Percentiles rank a stretch among this genome's conserved stretches.
phyloP scores from a whole-genome alignment of 2,329 filamentous ascomycete genomes.

The Ophiocordyceps unilateralis region DNA sequence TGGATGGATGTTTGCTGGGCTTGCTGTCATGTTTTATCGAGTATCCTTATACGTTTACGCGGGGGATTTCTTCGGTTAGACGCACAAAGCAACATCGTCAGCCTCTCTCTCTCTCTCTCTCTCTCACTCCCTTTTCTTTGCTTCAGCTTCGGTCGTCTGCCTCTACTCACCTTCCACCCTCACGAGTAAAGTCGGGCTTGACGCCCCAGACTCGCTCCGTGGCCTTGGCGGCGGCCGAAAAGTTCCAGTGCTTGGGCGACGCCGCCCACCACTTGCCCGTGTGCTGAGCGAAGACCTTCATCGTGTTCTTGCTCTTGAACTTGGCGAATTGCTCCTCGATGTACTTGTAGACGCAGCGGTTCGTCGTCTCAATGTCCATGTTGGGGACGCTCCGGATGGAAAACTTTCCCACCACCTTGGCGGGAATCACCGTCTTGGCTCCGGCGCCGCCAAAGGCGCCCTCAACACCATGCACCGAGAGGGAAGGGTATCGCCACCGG shows the following conservation, averaged over 20 bases:
- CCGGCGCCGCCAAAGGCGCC: constrained; percentile 86
- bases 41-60: too few species aligned
- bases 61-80: too few species aligned
- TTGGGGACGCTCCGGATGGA: constrained; percentile 93
- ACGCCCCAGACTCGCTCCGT: constrained; percentile 89
- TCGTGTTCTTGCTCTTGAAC: constrained; percentile 78
- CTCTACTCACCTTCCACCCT: constrained; percentile 64
- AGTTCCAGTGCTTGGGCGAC: constrained; percentile 98
- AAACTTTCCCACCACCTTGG: constrained; percentile 96
- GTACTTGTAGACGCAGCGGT: constrained; percentile 68
- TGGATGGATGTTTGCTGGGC: too few species aligned
- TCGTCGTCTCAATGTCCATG: constrained; percentile 88
- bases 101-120: background rate
- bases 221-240: constrained; percentile 85
- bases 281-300: constrained; percentile 71
- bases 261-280: constrained; percentile 98
- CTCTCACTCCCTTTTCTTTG: too few species aligned
- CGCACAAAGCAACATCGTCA: constrained; percentile 1
- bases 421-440: constrained; percentile 96
- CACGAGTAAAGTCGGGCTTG: constrained; percentile 84
- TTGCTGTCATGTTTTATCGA: too few species aligned
- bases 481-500: constrained; percentile 85
- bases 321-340: constrained; percentile 73
- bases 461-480: constrained; percentile 89
- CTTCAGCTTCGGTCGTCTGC: too few species aligned